Evolutionary conservation across 129 eudicot genomes (phyloP).

Genomic region (Erigeron canadensis): DNA sequence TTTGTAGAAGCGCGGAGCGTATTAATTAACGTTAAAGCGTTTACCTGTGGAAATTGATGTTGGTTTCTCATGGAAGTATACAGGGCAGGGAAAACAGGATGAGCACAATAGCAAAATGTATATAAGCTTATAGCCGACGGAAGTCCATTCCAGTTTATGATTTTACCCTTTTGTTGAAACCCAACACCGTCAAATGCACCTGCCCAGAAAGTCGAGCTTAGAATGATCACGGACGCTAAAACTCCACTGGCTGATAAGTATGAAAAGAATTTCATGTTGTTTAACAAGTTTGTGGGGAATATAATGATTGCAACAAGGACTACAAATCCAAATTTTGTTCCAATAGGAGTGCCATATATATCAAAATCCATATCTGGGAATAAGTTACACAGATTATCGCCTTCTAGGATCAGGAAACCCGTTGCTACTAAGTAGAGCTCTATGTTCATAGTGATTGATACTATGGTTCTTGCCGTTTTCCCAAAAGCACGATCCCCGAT

Average conservation of each 20-base stretch:
- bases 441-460: conserved; percentile 51
- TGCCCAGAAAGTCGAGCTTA: conserved; percentile 62
- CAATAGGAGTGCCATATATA: conserved; percentile 36
- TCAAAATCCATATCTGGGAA: conserved; percentile 46
- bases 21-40: too few species aligned
- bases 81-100: conserved; percentile 83
- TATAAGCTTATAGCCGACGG: conserved; percentile 73
- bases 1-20: too few species aligned
- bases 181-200: conserved; percentile 70
- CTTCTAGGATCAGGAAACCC: conserved; percentile 41
- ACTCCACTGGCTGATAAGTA: conserved; percentile 79
- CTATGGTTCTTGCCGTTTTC: conserved; percentile 42
- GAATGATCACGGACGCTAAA: conserved; percentile 60
- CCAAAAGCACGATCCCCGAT: conserved; percentile 82
- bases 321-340: conserved; percentile 48
- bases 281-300: conserved; percentile 61
- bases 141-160: conserved; percentile 56
- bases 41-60: conserved; percentile 69
- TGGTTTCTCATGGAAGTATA: conserved; percentile 75
- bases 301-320: conserved; percentile 57
- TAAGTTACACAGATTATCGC: conserved; percentile 68
- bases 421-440: conserved; percentile 75
- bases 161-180: conserved; percentile 51
- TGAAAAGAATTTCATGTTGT: conserved; percentile 64
- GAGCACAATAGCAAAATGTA: conserved; percentile 82